A percentile compares a stretch with the other conserved stretches of the same genome.
Evolutionary conservation across 176 grass and related monocot genomes (phyloP).

Genomic region (Poa annua): DNA sequence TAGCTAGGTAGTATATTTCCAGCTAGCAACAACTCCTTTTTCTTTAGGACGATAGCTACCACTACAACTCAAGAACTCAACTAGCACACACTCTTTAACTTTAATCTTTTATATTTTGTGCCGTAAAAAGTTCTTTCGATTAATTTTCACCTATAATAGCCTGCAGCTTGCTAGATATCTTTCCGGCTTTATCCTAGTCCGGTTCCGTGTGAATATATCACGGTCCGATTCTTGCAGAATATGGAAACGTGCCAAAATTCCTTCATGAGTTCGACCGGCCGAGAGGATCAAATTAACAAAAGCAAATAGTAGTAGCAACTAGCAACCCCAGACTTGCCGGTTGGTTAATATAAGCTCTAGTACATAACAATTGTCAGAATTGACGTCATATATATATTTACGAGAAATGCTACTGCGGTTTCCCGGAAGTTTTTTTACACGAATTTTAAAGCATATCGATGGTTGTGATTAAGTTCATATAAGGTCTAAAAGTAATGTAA

Average conservation of each 20-base stretch:
- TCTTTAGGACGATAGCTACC: conserved; percentile 3
- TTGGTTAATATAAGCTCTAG: no score
- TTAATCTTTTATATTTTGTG: conserved; percentile 29
- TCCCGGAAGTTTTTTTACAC: no score
- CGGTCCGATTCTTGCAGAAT: conserved; percentile 12
- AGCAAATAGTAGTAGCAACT: neutral
- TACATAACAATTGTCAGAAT: neutral
- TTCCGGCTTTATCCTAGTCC: neutral
- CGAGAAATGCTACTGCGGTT: no score
- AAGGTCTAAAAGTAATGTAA: no score
- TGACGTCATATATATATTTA: conserved; percentile 43
- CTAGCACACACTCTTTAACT: neutral
- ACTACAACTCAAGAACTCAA: no score
- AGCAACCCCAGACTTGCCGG: no score
- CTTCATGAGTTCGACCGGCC: neutral
- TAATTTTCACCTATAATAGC: neutral
- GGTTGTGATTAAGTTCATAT: no score
- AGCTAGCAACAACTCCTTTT: neutral
- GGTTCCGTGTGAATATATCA: conserved; percentile 42
- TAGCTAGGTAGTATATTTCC: neutral
- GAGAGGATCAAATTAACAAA: neutral
- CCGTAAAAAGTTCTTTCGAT: neutral
- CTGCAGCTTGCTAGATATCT: neutral
- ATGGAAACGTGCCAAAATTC: conserved; percentile 46
- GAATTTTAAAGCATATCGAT: no score